Base-by-base conservation (phyloP, 192 early-diverging fungal genomes). In the Phlyctochytrium arcticum region DNA sequence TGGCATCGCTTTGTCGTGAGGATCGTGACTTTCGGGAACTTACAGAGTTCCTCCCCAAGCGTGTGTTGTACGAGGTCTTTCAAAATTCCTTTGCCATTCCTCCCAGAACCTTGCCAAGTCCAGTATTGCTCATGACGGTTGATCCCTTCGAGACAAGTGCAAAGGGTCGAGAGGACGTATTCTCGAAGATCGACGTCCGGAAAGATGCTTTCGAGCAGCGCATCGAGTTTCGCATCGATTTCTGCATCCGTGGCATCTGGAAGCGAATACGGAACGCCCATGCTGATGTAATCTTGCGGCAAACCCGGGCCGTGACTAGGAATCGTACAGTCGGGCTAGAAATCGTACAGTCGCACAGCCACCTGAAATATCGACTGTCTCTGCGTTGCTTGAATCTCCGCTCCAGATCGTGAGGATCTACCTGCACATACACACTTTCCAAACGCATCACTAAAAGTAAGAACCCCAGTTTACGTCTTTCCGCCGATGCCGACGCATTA, bases 31-130 rank as follows among this genome's bases (percentile, higher is more conserved):
- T n/a, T n/a, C n/a, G n/a, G n/a, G n/a, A n/a, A n/a, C n/a, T n/a
- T n/a, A n/a, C n/a, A n/a, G n/a, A 56, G 12, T 21, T 31, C 31
- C 31, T 56, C 24, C 9, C 54, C 54, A 33, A 56, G 54, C 54
- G 27, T 32, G n/a, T 31, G 27, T 6, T 23, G n/a, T 12, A 33
- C 35, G 21, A 56, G 54, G 21, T 56, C 54, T 32, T 56, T 56
- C 8, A 56, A 21, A 56, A 56, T 10, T 6, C 54, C 54, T 33
- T 56, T 56, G 27, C 54, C 54, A 33, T 56, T 56, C 17, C 54
- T 6, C 29, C 54, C 54, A 33, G 9, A n/a, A 21, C 54, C 54
- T 33, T 31, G 7, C 54, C 54, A 56, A 12, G 31, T 56, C 24
- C 31, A 56, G 27, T 31, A 31, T 27, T 31, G 24, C 27, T 56